These are phyloP conservation scores for Calonectria crousiana DNA, from an alignment of 2,329 filamentous ascomycete genomes.

Conservation along the genomic window DNA sequence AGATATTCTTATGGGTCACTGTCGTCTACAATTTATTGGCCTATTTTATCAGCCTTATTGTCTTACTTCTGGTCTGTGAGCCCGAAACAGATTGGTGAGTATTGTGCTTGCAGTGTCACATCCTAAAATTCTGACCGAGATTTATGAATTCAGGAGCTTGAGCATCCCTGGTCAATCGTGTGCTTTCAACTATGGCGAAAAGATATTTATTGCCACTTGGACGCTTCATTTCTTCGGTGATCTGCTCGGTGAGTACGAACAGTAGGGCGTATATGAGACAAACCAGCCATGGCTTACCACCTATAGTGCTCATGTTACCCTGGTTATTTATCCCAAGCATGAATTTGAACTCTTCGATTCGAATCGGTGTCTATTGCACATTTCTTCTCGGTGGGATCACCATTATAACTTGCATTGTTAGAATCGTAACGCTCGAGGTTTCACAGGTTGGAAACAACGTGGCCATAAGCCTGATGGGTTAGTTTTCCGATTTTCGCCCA, in stretches of 20 bases:
- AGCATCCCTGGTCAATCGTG: neutral
- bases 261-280: too few relatives aligned
- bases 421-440: slow-evolving; percentile 32
- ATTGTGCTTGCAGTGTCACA: neutral
- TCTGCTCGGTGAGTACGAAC: neutral
- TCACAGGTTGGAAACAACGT: neutral
- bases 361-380: slow-evolving; percentile 19
- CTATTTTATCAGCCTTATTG: neutral
- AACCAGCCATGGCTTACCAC: neutral
- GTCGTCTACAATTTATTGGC: neutral
- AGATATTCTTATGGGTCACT: slow-evolving; percentile 1
- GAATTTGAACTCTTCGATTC: neutral
- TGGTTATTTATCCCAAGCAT: slow-evolving; percentile 14
- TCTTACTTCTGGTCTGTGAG: neutral
- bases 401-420: slow-evolving; percentile 33
- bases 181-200: neutral
- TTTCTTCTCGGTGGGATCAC: slow-evolving; percentile 37
- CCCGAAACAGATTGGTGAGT: slow-evolving; percentile 9
- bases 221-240: slow-evolving; percentile 10
- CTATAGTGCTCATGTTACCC: slow-evolving; percentile 9
- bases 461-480: slow-evolving; percentile 34
- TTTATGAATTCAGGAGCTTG: neutral
- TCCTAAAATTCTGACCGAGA: neutral
- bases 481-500: neutral
- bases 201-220: neutral